Evolutionary conservation across 1,139 yeast species (phyloP).

Genomic region (Kurtzmaniella quercitrusa): DNA sequence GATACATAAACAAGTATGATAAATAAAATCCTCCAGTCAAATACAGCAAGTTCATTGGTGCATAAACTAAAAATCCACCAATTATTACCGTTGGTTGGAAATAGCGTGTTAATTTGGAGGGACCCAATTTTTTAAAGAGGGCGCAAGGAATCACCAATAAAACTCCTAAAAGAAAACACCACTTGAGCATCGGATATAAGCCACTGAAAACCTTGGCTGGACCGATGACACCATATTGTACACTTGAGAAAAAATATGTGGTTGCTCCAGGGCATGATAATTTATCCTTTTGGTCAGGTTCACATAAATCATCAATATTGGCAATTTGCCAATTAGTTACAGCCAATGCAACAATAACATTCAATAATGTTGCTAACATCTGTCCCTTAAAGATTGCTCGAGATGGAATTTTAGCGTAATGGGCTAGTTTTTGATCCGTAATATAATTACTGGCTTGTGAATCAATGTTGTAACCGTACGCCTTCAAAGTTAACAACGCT

Average conservation of each 20-base stretch:
- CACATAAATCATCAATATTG: slow-evolving; percentile 24
- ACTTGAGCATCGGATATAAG: slow-evolving; percentile 29
- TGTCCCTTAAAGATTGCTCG: slow-evolving; percentile 32
- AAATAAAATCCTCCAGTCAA: slow-evolving; percentile 48
- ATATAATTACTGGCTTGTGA: slow-evolving; percentile 35
- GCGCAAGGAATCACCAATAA: slow-evolving; percentile 25
- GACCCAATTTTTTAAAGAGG: slow-evolving; percentile 20
- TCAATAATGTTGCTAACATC: slow-evolving; percentile 24
- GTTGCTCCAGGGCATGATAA: slow-evolving; percentile 32
- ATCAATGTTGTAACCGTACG: slow-evolving; percentile 36
- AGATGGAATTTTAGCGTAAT: slow-evolving; percentile 33
- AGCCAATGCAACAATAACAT: slow-evolving; percentile 21
- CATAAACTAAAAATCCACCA: slow-evolving; percentile 43
- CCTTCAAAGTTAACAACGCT: slow-evolving; percentile 34
- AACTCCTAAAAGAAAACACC: slow-evolving; percentile 31
- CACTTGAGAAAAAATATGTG: slow-evolving; percentile 28
- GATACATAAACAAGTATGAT: slow-evolving; percentile 49
- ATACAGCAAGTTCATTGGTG: slow-evolving; percentile 57
- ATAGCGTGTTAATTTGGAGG: slow-evolving; percentile 21
- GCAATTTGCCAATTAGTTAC: slow-evolving; percentile 28
- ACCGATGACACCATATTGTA: slow-evolving; percentile 36
- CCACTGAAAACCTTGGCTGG: slow-evolving; percentile 31
- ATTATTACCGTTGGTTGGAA: slow-evolving; percentile 49
- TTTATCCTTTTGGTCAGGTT: slow-evolving; percentile 22
- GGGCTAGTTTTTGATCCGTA: slow-evolving; percentile 34